Percentiles rank a stretch among this genome's conserved stretches.
These are phyloP conservation scores for Trametopsis cervina DNA, from an alignment of 768 basidiomycete species.

Conservation along the genomic window DNA sequence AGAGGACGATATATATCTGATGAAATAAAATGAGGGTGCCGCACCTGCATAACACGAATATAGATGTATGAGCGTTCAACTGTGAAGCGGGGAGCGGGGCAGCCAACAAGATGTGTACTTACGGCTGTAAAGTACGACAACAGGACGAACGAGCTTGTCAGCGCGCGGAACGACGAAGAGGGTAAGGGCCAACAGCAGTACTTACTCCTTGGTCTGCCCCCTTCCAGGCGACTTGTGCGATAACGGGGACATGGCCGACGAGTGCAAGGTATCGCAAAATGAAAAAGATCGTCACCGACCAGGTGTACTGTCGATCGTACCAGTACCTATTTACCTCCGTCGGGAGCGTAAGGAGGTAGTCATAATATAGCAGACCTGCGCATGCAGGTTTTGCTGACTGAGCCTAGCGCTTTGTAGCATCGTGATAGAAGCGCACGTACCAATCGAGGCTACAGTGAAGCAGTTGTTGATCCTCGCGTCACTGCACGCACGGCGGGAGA, in stretches of 20 bases:
- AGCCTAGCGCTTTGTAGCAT: too few relatives aligned
- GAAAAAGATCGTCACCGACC: not conserved
- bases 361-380: conserved; percentile 3
- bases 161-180: too few relatives aligned
- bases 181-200: not conserved
- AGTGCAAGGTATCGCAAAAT: not conserved
- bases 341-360: conserved; percentile 3
- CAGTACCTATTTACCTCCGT: conserved; percentile 3
- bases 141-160: too few relatives aligned
- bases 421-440: too few relatives aligned
- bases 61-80: not conserved
- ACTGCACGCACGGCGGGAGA: too few relatives aligned
- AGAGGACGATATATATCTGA: conserved; percentile 5
- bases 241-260: not conserved
- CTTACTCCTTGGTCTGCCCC: not conserved
- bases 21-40: not conserved
- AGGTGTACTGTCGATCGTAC: not conserved
- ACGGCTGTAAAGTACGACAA: too few relatives aligned
- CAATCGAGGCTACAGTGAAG: not conserved
- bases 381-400: too few relatives aligned
- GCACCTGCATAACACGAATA: not conserved
- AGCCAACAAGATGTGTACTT: too few relatives aligned
- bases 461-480: not conserved
- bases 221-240: not conserved
- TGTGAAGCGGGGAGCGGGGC: too few relatives aligned